Evolutionary conservation across 2,329 filamentous ascomycete genomes (phyloP).

Genomic region (Xylaria digitata): DNA sequence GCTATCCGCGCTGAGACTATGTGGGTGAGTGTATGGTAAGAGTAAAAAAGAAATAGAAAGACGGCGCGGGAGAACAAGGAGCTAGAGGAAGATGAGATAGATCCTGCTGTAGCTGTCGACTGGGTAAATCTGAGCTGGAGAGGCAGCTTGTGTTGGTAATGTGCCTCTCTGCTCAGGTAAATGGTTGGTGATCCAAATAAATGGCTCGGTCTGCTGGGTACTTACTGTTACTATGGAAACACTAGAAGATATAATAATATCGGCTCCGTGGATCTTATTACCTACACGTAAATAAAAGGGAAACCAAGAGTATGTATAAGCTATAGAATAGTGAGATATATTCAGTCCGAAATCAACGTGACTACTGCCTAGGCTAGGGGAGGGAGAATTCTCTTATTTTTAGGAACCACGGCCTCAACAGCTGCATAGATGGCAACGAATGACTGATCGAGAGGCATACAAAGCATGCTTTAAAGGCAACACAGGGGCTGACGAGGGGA

Average conservation of each 20-base stretch:
- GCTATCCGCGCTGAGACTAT: neutral
- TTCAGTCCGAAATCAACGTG: neutral
- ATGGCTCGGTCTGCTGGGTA: neutral
- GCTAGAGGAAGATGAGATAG: neutral
- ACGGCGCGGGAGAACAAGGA: neutral
- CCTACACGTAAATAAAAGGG: neutral
- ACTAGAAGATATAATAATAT: neutral
- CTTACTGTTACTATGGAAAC: neutral
- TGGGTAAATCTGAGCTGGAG: neutral
- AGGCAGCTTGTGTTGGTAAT: neutral
- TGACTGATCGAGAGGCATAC: neutral
- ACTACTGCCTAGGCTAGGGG: neutral
- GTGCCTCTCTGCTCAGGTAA: neutral
- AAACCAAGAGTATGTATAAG: neutral
- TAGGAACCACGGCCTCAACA: neutral
- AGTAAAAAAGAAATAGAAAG: neutral
- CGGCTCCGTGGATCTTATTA: neutral
- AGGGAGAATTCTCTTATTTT: neutral
- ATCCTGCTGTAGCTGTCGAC: neutral
- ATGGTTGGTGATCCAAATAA: neutral
- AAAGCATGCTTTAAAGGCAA: neutral
- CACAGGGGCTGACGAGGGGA: neutral
- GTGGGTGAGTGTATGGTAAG: neutral
- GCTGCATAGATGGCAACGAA: neutral
- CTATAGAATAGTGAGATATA: neutral